phyloP scores from a whole-genome alignment of 305 asterid species.

The Nicotiana rustica region DNA sequence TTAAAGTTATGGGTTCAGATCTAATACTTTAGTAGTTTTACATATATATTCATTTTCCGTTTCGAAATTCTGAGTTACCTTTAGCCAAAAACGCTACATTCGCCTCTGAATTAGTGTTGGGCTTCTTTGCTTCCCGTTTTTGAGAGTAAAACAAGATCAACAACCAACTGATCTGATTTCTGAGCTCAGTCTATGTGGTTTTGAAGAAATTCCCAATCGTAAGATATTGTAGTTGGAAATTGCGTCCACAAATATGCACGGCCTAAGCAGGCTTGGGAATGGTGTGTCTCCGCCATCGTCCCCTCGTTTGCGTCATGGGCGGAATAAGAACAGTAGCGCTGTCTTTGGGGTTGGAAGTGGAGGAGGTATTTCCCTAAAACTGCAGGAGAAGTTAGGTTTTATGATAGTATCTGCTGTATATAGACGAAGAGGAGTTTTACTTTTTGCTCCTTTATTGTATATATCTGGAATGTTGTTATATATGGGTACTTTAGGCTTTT shows the following conservation, averaged over 20 bases:
- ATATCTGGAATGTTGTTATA: slow-evolving; percentile 89
- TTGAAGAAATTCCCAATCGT: neutral
- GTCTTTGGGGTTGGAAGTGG: slow-evolving; percentile 46
- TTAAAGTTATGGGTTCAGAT: too few relatives aligned
- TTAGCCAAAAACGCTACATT: too few relatives aligned
- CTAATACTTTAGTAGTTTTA: too few relatives aligned
- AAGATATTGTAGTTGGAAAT: slow-evolving; percentile 2
- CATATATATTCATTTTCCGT: too few relatives aligned
- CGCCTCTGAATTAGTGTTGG: neutral
- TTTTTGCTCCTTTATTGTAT: slow-evolving; percentile 90
- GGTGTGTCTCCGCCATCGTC: slow-evolving; percentile 55
- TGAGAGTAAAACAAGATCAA: too few relatives aligned
- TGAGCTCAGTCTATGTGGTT: neutral
- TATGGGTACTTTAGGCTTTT: slow-evolving; percentile 82
- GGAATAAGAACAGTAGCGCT: slow-evolving; percentile 48
- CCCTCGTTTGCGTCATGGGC: slow-evolving; percentile 55
- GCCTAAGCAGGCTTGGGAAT: slow-evolving; percentile 78
- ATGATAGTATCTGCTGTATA: slow-evolving; percentile 72
- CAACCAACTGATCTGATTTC: neutral
- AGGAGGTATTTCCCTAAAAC: slow-evolving; percentile 39
- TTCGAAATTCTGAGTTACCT: too few relatives aligned
- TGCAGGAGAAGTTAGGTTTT: slow-evolving; percentile 79
- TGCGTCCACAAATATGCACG: slow-evolving; percentile 70
- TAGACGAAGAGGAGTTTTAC: slow-evolving; percentile 80
- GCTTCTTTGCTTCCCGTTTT: too few relatives aligned